Base-by-base conservation (phyloP, 768 basidiomycete species). In the Rhodotorula graminis region DNA sequence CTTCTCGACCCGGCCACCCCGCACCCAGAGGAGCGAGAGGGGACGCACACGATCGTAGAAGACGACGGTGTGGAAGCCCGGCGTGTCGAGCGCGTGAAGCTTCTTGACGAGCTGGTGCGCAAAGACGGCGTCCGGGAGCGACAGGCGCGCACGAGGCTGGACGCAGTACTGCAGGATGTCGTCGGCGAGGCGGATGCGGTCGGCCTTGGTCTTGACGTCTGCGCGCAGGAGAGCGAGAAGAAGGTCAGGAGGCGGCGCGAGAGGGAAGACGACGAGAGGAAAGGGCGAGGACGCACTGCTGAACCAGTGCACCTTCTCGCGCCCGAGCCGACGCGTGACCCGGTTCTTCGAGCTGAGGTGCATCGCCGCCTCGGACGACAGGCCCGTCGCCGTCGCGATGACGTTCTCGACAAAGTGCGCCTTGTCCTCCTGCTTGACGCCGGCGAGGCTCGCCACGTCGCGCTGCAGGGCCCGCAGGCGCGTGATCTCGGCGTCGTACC, bases 81-180 rank as follows among this genome's bases (percentile, higher is more conserved):
- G 87, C 1, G 94, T 94, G n/a, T 92, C 93, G 79, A 89, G 87
- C 23, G 86, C 85, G 76, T 99, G 96, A 71, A 97, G 84, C 23
- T 89, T 85, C 79, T 90, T 90, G 80, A 98, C 90, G 78, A 98
- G 89, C 75, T 92, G 90, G 5, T 92, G 89, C 68, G 92, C 93
- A 76, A 88, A 99, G 67, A 95, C 90, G 37, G 96, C 95, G 81
- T 99, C 96, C 87, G 93, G 91, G 0, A 93, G 93, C 0, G 95
- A 95, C n/a, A 97, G 83, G 53, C 97, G 83, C 75, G 89, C 90
- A 42, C 96, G 88, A 19, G 96, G 95, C 78, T 91, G 89, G 72
- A 99, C 87, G 80, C 96, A 98, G 78, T 95, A 88, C 79, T 96
- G 91, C 72, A 92, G 89, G 68, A 78, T 81, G 61, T 81, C 77